Evolutionary conservation across 257 asterid genomes (phyloP).

Genomic region (Galeopsis tetrahit): DNA sequence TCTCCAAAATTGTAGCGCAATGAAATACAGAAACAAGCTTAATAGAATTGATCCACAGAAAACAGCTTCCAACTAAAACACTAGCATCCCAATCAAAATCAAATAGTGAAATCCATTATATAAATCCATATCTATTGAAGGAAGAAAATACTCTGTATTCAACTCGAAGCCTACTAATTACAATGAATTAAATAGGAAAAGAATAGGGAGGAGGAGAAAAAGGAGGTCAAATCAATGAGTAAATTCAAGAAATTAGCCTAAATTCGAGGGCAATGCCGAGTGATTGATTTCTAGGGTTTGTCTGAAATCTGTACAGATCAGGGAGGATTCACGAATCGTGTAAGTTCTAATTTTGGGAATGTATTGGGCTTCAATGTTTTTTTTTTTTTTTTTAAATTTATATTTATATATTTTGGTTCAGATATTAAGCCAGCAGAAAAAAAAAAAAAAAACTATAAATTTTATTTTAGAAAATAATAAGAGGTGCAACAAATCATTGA

Average conservation of each 20-base stretch:
- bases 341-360: conserved; percentile 26
- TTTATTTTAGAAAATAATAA: not conserved
- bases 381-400: not conserved
- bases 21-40: conserved; percentile 15
- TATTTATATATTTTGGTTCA: conserved; percentile 16
- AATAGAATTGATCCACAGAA: conserved; percentile 25
- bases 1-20: conserved; percentile 1
- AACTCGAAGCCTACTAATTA: conserved; percentile 36
- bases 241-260: conserved; percentile 32
- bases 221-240: conserved; percentile 9
- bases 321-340: conserved; percentile 35
- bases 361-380: conserved; percentile 8
- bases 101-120: not conserved
- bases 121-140: conserved; percentile 24
- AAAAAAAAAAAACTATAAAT: not conserved
- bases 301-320: conserved; percentile 44
- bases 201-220: conserved; percentile 14
- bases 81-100: conserved; percentile 34
- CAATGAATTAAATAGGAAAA: conserved; percentile 10
- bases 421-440: not conserved
- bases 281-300: conserved; percentile 45
- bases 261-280: conserved; percentile 33
- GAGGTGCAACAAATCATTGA: conserved; percentile 27
- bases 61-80: conserved; percentile 27
- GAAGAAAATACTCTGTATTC: conserved; percentile 16